Percentiles rank a stretch among this genome's conserved stretches.
Evolutionary conservation across 306 rosid species (phyloP).

Genomic region (Acmispon strigosus): DNA sequence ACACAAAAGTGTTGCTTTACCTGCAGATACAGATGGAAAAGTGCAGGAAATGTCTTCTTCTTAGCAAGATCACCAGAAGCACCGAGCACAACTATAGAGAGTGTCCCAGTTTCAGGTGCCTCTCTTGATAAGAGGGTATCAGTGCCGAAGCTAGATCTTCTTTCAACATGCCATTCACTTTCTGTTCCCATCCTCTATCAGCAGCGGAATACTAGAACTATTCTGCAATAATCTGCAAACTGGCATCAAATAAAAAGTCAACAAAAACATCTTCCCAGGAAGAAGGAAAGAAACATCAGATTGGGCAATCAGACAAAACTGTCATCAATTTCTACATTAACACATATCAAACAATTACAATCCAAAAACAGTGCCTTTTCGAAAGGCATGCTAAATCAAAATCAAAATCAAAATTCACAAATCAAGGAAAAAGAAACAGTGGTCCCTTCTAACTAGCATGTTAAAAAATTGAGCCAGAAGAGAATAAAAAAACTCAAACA

Average conservation of each 20-base stretch:
- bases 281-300: background rate
- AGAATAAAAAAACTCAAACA: background rate
- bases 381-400: background rate
- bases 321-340: background rate
- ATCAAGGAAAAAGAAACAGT: background rate
- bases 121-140: constrained; percentile 47
- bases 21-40: constrained; percentile 75
- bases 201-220: background rate
- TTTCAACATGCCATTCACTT: constrained; percentile 52
- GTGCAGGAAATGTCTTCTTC: constrained; percentile 98
- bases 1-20: constrained; percentile 7
- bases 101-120: constrained; percentile 56
- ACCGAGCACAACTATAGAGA: constrained; percentile 85
- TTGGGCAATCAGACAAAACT: background rate
- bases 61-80: constrained; percentile 99
- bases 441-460: background rate
- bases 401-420: background rate
- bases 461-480: background rate
- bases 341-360: background rate
- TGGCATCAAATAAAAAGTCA: background rate
- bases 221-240: constrained; percentile 12
- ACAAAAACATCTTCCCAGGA: background rate
- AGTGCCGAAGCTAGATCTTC: constrained; percentile 20
- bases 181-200: constrained; percentile 50
- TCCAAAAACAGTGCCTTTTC: background rate